A percentile compares a stretch with the other conserved stretches of the same genome.
Conservation (phyloP, 306 rosid genomes). For the Parietaria judaica region DNA sequence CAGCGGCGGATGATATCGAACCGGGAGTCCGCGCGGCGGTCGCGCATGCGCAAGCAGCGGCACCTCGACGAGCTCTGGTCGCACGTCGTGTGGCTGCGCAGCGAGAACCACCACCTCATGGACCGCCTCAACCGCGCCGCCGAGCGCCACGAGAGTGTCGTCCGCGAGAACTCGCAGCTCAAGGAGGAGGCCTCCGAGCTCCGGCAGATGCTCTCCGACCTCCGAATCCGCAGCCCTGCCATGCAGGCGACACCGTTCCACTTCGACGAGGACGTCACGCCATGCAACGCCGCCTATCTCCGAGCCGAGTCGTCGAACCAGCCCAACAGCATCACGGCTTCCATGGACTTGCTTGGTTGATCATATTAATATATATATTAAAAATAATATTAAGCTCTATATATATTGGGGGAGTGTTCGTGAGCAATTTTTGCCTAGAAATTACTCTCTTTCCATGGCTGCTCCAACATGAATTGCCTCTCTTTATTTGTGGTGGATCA, state of each 20-base stretch:
- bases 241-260: neutral
- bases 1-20: slow-evolving; percentile 90
- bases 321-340: slow-evolving; percentile 27
- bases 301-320: slow-evolving; percentile 49
- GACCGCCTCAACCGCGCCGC: slow-evolving; percentile 62
- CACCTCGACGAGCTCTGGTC: slow-evolving; percentile 97
- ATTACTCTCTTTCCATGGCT: neutral
- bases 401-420: slow-evolving; percentile 33
- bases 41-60: slow-evolving; percentile 85
- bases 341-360: slow-evolving; percentile 42
- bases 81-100: slow-evolving; percentile 81
- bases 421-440: slow-evolving; percentile 25
- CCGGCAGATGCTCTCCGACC: slow-evolving; percentile 55
- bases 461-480: slow-evolving; percentile 1
- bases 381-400: neutral
- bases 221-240: slow-evolving; percentile 51
- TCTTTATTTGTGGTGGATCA: no score
- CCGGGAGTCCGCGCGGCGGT: slow-evolving; percentile 87
- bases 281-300: slow-evolving; percentile 37
- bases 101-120: slow-evolving; percentile 67
- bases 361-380: neutral
- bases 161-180: slow-evolving; percentile 66
- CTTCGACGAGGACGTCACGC: slow-evolving; percentile 28
- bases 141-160: slow-evolving; percentile 47
- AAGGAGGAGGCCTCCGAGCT: slow-evolving; percentile 69